Conservation (phyloP, 148 eudicot genomes). For the Arctostaphylos glauca region DNA sequence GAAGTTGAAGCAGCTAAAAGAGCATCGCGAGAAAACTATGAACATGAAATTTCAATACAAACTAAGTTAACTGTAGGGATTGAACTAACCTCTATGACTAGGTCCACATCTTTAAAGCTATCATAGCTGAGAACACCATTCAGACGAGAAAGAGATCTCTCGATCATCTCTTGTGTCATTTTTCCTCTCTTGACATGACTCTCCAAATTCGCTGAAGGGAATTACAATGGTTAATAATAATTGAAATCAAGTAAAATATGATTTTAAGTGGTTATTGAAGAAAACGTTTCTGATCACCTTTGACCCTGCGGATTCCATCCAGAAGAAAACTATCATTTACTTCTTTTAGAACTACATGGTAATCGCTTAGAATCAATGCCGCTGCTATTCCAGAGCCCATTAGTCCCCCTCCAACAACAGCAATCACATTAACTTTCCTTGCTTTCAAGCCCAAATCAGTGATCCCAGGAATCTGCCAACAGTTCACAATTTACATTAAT, state of each 20-base stretch:
- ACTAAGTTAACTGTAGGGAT: background rate
- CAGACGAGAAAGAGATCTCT: constrained; percentile 57
- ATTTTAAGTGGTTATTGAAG: background rate
- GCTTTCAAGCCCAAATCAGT: constrained; percentile 69
- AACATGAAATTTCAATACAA: background rate
- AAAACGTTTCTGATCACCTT: constrained; percentile 40
- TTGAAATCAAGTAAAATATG: background rate
- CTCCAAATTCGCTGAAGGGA: constrained; percentile 59
- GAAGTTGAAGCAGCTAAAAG: background rate
- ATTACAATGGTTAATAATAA: background rate
- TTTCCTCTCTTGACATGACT: constrained; percentile 73
- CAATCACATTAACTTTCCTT: constrained; percentile 66
- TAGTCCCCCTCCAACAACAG: constrained; percentile 79
- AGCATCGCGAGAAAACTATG: constrained; percentile 4
- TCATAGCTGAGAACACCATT: constrained; percentile 65
- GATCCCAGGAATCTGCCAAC: constrained; percentile 69
- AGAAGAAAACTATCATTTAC: constrained; percentile 63
- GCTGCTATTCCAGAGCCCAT: constrained; percentile 94
- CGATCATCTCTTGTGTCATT: constrained; percentile 65
- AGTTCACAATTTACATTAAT: background rate
- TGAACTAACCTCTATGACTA: constrained; percentile 69
- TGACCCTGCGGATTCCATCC: constrained; percentile 66
- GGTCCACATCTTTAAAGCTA: constrained; percentile 70
- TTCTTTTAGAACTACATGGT: constrained; percentile 75
- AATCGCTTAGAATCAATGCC: constrained; percentile 59